Percentiles rank a stretch among this genome's conserved stretches.
Conservation (phyloP, 2,329 filamentous ascomycete genomes). For the Coniochaeta sp. region DNA sequence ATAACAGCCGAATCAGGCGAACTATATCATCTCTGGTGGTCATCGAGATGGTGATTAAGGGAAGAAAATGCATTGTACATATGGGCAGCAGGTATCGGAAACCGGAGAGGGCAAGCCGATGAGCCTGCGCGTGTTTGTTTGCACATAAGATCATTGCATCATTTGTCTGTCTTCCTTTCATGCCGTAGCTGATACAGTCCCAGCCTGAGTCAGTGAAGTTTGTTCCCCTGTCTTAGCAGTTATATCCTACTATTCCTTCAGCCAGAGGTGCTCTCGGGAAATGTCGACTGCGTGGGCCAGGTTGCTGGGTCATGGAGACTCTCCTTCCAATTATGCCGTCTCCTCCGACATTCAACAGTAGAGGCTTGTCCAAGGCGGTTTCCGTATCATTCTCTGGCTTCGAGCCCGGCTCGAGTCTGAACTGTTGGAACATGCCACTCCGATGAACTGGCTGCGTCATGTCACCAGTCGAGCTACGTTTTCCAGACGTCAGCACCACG, state of each 20-base stretch:
- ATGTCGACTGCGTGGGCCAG: not conserved
- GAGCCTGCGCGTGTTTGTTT: no score
- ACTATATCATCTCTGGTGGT: no score
- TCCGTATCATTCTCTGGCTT: slow-evolving; percentile 2
- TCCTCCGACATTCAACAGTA: slow-evolving; percentile 13
- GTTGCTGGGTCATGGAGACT: slow-evolving; percentile 13
- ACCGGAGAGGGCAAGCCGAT: no score
- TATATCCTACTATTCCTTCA: slow-evolving; percentile 19
- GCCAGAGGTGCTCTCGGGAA: slow-evolving; percentile 8
- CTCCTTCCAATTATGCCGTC: slow-evolving; percentile 18
- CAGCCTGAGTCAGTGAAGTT: no score
- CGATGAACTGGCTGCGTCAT: slow-evolving; percentile 9
- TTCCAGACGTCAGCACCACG: not conserved
- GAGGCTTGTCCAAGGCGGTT: slow-evolving; percentile 8
- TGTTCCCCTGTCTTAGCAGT: slow-evolving; percentile 8
- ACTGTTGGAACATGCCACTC: slow-evolving; percentile 15
- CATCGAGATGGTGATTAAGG: no score
- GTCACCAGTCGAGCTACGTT: slow-evolving; percentile 1
- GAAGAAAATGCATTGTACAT: no score
- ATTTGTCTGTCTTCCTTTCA: no score
- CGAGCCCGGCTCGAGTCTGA: slow-evolving; percentile 7
- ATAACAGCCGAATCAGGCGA: not conserved
- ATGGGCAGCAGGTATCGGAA: no score
- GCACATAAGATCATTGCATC: no score
- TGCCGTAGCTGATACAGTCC: no score